A percentile compares a stretch with the other conserved stretches of the same genome.
Conservation (phyloP, 1,284 basidiomycete genomes). For the Ceratobasidium sp. region DNA sequence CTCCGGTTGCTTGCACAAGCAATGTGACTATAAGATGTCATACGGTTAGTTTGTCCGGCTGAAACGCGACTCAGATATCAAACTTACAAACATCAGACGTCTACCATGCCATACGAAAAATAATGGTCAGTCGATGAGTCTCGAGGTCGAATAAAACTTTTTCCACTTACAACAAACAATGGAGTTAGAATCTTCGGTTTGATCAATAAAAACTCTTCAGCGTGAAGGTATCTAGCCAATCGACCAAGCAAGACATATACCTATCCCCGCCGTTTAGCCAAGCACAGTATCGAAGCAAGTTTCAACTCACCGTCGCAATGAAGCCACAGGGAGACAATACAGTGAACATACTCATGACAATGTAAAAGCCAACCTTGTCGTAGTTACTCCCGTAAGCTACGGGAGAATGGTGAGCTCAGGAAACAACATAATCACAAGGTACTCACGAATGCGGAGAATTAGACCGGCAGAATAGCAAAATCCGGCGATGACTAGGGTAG, state of each 20-base stretch:
- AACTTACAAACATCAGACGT: constrained; percentile 23
- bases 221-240: constrained; percentile 7
- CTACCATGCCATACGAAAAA: neutral
- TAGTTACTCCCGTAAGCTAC: constrained; percentile 9
- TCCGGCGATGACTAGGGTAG: constrained; percentile 2
- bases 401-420: neutral
- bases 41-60: too few relatives aligned
- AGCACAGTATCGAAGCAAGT: neutral
- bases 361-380: constrained; percentile 14
- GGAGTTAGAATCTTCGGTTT: constrained; percentile 5
- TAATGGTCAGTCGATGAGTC: too few relatives aligned
- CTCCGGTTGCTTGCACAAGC: constrained; percentile 15
- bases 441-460: constrained; percentile 32
- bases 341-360: constrained; percentile 24
- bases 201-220: constrained; percentile 23
- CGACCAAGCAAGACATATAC: constrained; percentile 27
- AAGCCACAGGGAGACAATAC: constrained; percentile 26
- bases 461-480: constrained; percentile 25
- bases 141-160: neutral
- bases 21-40: neutral
- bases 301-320: constrained; percentile 15
- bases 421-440: neutral
- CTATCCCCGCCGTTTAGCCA: neutral
- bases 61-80: neutral
- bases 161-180: constrained; percentile 6